phyloP scores from a whole-genome alignment of 441 rosid genomes.

The Pelargonium australe region DNA sequence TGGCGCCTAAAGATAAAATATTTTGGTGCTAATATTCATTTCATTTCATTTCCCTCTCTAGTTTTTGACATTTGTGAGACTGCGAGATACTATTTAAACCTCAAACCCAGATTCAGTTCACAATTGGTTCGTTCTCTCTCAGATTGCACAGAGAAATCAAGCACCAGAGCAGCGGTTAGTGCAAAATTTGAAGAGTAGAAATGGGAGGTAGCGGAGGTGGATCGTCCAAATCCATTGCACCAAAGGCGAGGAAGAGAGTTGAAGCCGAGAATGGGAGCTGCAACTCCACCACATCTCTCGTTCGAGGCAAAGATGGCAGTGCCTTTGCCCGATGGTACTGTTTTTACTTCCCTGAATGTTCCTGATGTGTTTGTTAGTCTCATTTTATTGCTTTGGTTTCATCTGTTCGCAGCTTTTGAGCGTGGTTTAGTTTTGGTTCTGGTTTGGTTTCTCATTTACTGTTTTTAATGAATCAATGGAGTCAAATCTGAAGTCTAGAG shows the following conservation, averaged over 20 bases:
- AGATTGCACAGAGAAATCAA: neutral
- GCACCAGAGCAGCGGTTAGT: neutral
- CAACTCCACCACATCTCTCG: constrained; percentile 31
- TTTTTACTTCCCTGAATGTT: neutral
- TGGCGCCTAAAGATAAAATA: too few relatives aligned
- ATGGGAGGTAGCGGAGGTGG: constrained; percentile 21
- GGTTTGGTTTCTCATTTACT: neutral
- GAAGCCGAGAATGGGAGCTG: constrained; percentile 39
- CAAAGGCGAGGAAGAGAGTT: constrained; percentile 67
- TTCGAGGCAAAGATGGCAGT: constrained; percentile 71
- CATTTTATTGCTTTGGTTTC: neutral
- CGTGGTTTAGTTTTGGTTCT: neutral
- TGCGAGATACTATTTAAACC: too few relatives aligned
- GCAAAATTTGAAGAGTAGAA: neutral
- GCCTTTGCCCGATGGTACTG: constrained; percentile 70
- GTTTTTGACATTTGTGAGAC: too few relatives aligned
- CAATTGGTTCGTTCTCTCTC: neutral
- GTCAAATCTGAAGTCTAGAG: too few relatives aligned
- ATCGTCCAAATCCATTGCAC: constrained; percentile 38
- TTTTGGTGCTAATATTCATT: too few relatives aligned
- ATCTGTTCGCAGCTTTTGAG: neutral
- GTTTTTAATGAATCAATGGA: too few relatives aligned
- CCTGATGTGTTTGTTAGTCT: neutral
- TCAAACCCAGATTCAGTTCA: neutral
- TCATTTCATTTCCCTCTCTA: too few relatives aligned